Percentiles rank a stretch among this genome's conserved stretches.
These are phyloP conservation scores for Diaporthe eres DNA, from an alignment of 2,329 filamentous ascomycete genomes.

Conservation along the genomic window DNA sequence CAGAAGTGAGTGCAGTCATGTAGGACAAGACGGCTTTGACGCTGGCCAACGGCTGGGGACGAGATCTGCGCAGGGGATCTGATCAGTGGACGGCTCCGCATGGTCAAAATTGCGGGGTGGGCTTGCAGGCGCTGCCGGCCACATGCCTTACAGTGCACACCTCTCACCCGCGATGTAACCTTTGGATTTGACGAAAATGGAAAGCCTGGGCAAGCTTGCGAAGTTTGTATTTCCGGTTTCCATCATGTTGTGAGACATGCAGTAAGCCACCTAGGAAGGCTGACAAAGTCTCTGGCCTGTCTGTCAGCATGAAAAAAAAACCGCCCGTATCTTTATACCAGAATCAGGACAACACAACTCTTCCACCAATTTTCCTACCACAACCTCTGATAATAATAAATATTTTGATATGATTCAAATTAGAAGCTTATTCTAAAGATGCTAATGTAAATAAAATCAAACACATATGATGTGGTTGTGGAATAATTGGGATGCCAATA, in stretches of 20 bases:
- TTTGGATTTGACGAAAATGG: background rate
- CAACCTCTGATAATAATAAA: no score
- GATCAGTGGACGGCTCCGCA: conserved; percentile 37
- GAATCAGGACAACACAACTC: no score
- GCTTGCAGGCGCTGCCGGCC: conserved; percentile 12
- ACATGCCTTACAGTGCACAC: conserved; percentile 26
- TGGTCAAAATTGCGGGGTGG: conserved; percentile 36
- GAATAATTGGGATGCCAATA: no score
- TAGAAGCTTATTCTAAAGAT: no score
- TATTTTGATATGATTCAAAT: no score
- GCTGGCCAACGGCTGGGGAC: background rate
- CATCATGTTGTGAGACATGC: conserved; percentile 21
- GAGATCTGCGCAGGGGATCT: conserved; percentile 26
- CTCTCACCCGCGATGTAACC: conserved; percentile 26
- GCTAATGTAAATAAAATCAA: no score
- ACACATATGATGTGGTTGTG: no score
- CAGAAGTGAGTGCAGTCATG: background rate
- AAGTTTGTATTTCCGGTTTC: conserved; percentile 17
- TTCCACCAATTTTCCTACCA: no score
- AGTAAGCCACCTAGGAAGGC: background rate
- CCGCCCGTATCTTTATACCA: no score
- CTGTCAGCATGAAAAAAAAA: no score
- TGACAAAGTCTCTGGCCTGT: background rate
- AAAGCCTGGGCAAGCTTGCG: background rate
- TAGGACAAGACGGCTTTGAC: conserved; percentile 6